Conservation (phyloP, 768 basidiomycete genomes). For the Leccinum obscurum region DNA sequence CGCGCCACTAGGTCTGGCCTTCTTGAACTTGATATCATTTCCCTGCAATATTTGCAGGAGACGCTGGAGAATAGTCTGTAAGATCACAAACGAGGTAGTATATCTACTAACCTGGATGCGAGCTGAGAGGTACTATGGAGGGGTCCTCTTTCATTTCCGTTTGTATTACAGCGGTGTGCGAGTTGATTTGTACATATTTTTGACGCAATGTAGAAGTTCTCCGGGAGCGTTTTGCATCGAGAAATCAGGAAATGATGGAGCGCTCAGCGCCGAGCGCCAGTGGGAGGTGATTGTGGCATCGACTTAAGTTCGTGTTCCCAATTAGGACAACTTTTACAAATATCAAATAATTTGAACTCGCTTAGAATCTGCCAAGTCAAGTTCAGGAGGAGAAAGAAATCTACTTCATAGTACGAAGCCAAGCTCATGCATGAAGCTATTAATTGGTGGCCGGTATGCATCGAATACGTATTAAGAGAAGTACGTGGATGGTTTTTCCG, state of each 20-base stretch:
- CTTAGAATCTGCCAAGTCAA: too few species aligned
- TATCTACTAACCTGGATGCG: background rate
- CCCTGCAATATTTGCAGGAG: background rate
- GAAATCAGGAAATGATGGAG: background rate
- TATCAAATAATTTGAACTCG: too few species aligned
- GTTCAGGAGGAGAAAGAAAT: slow-evolving; percentile 94
- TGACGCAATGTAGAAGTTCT: background rate
- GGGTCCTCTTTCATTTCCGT: background rate
- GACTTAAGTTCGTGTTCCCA: too few species aligned
- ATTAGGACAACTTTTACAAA: too few species aligned
- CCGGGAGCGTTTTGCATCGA: background rate
- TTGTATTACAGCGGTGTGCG: background rate
- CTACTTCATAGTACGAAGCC: slow-evolving; percentile 78
- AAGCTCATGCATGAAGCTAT: slow-evolving; percentile 97
- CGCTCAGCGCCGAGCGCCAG: too few species aligned
- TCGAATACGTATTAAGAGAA: background rate
- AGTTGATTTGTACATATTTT: background rate
- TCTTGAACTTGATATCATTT: background rate
- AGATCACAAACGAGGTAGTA: background rate
- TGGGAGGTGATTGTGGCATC: too few species aligned
- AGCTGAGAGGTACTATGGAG: background rate
- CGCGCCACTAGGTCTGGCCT: background rate
- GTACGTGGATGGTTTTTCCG: too few species aligned
- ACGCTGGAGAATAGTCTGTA: background rate
- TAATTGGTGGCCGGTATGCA: slow-evolving; percentile 84